Base-by-base conservation (phyloP, 2,329 filamentous ascomycete genomes). In the Cercospora zeina region DNA sequence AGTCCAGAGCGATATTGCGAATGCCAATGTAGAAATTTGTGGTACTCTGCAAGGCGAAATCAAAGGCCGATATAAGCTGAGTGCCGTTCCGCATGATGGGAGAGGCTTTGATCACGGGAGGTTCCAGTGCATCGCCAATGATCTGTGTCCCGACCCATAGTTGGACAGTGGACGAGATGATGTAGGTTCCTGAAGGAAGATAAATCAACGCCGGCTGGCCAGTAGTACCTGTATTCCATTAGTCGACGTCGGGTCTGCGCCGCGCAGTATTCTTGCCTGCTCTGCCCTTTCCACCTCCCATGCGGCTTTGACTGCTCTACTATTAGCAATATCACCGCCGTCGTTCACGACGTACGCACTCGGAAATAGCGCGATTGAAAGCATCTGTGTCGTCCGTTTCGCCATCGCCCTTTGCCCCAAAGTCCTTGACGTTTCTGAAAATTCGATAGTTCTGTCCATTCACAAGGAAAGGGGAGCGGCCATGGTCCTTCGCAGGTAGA, bases 71-170 rank as follows among this genome's bases (percentile, higher is more conserved):
- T 30, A 71, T 63, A 8, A 68, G 45, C 8, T 63, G 56, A 7
- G 66, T 67, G n/a, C 62, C 58, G 36, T 66, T 68, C 39, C 54
- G 63, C 50, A 63, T 59, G 11, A 55, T 47, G 10, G 59, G 42
- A 2, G 72, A 96, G 24, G 77, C 78, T 59, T 67, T 69, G 76
- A 97, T 81, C 0, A 87, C 88, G 0, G 93, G 92, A 8, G 87
- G 77, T 64, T 83, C 80, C 69, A 84, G 70, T 50, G 88, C 86
- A 79, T 97, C 91, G 59, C 93, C 93, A 37, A 97, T 82, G 65
- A 97, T 85, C 76, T 96, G 91, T 10, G 93, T 96, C 79, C 96
- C 96, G 81, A 97, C 96, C 76, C 88, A 89, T 72, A 91, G 88
- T 51, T 92, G 78, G 66, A 97, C 85, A 21, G 93, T 90, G 70